These are phyloP conservation scores for Lenwebbia sp. DNA, from an alignment of 345 rosid genomes.

Conservation along the genomic window DNA sequence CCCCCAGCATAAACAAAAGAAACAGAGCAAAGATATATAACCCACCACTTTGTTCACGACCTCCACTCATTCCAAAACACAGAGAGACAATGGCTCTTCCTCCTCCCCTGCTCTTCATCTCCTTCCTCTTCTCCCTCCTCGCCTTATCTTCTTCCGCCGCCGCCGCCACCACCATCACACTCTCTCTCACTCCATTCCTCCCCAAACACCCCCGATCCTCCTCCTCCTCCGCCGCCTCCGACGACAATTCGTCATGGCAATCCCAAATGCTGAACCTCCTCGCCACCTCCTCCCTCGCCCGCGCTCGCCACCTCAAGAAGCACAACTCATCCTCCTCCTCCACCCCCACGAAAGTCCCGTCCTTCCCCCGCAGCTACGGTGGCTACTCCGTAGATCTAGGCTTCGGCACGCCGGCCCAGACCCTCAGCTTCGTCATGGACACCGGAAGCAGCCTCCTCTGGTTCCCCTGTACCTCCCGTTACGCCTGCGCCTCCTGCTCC, in stretches of 20 bases:
- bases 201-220: slow-evolving; percentile 11
- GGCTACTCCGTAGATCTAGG: slow-evolving; percentile 64
- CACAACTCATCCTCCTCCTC: slow-evolving; percentile 9
- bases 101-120: slow-evolving; percentile 11
- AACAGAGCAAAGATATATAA: neutral
- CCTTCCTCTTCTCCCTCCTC: slow-evolving; percentile 7
- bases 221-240: slow-evolving; percentile 19
- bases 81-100: slow-evolving; percentile 10
- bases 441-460: slow-evolving; percentile 85
- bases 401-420: slow-evolving; percentile 88
- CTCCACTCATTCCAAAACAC: neutral
- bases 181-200: slow-evolving; percentile 24
- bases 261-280: slow-evolving; percentile 14
- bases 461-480: slow-evolving; percentile 82
- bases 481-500: slow-evolving; percentile 38
- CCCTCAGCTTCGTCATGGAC: slow-evolving; percentile 47
- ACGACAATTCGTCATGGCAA: slow-evolving; percentile 17
- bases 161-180: neutral
- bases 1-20: neutral
- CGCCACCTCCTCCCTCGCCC: slow-evolving; percentile 39
- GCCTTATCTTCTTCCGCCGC: neutral
- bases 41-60: neutral
- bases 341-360: slow-evolving; percentile 26
- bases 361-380: slow-evolving; percentile 62
- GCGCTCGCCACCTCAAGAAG: slow-evolving; percentile 57